Percentiles rank a stretch among this genome's conserved stretches.
Evolutionary conservation across 2,329 filamentous ascomycete species (phyloP).

Genomic region (Venturiaceae sp.): DNA sequence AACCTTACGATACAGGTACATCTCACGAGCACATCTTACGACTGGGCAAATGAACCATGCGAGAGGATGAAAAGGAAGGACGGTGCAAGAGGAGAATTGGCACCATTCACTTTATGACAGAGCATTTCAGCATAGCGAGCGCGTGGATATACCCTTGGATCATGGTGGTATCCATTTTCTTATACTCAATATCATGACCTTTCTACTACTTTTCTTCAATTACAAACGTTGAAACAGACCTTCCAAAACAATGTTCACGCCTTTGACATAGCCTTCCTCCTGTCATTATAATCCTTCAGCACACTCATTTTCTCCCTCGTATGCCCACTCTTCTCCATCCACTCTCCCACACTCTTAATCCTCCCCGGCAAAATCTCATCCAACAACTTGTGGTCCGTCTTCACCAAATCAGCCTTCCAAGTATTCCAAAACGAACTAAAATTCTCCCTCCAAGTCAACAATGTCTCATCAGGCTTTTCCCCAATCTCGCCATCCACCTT

Average conservation of each 20-base stretch:
- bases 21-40: not conserved
- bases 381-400: too few relatives aligned
- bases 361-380: too few relatives aligned
- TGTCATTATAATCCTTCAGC: not conserved
- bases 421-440: too few relatives aligned
- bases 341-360: too few relatives aligned
- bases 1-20: not conserved
- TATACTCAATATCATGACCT: not conserved
- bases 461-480: too few relatives aligned
- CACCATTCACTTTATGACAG: not conserved
- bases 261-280: not conserved
- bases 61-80: not conserved
- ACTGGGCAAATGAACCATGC: not conserved
- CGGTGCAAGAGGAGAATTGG: not conserved
- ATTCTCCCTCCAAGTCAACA: too few relatives aligned
- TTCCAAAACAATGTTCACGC: too few relatives aligned
- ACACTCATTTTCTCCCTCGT: too few relatives aligned
- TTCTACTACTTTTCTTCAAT: not conserved
- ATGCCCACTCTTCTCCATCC: too few relatives aligned
- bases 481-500: too few relatives aligned
- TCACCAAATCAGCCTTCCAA: too few relatives aligned
- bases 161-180: not conserved
- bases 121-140: not conserved
- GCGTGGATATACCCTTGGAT: constrained; percentile 1
- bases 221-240: too few relatives aligned